Conservation (phyloP, 495 filamentous ascomycete species). For the Aspergillus ellipticus region DNA sequence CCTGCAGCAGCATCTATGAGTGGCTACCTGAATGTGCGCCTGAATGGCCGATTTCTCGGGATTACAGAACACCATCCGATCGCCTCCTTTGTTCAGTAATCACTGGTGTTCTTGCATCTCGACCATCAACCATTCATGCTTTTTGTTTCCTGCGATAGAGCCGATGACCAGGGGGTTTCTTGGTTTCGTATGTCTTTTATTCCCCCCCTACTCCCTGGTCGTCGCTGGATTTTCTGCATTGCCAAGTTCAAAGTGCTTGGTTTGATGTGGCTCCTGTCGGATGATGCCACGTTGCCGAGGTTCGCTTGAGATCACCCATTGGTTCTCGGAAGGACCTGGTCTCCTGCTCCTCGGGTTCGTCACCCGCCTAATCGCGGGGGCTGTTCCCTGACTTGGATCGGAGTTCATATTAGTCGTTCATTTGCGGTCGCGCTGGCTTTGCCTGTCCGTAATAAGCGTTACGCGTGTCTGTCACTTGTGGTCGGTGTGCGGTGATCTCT, state of each 20-base stretch:
- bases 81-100: neutral
- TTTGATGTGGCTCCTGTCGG: neutral
- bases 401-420: neutral
- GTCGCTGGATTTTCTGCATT: neutral
- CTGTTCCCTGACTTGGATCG: neutral
- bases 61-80: neutral
- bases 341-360: neutral
- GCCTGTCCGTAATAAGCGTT: conserved; percentile 1
- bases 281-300: neutral
- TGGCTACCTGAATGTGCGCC: neutral
- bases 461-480: neutral
- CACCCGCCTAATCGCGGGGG: neutral
- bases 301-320: neutral
- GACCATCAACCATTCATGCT: neutral
- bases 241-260: neutral
- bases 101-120: neutral
- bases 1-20: conserved; percentile 46
- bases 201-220: neutral
- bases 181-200: neutral
- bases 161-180: neutral
- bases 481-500: conserved; percentile 1
- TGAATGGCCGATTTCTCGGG: neutral
- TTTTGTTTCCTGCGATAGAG: neutral
- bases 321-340: neutral
- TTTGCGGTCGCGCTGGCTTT: conserved; percentile 3